A percentile compares a stretch with the other conserved stretches of the same genome.
Conservation (phyloP, 495 filamentous ascomycete genomes). For the Peziza echinospora region DNA sequence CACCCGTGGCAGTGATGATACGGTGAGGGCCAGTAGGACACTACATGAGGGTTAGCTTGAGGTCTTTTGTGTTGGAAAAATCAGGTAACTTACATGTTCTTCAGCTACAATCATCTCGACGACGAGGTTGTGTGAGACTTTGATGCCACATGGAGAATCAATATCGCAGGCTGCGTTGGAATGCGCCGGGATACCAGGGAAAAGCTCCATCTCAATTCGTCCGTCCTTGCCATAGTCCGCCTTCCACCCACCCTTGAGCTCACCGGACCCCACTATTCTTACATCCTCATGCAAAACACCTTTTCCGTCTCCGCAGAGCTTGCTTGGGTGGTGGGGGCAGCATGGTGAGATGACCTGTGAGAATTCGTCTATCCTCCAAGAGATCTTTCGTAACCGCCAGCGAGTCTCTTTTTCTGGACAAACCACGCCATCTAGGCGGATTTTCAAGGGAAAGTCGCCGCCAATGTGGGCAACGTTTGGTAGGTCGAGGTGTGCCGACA, state of each 20-base stretch:
- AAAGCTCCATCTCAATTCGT: slow-evolving; percentile 63
- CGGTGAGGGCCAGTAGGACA: slow-evolving; percentile 8
- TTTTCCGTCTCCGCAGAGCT: slow-evolving; percentile 46
- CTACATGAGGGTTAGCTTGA: slow-evolving; percentile 26
- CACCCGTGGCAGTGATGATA: slow-evolving; percentile 58
- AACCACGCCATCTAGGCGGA: slow-evolving; percentile 60
- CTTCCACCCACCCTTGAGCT: slow-evolving; percentile 84
- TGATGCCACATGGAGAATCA: slow-evolving; percentile 53
- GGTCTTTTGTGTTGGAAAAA: slow-evolving; percentile 19
- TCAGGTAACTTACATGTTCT: slow-evolving; percentile 28
- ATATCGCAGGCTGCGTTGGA: slow-evolving; percentile 55
- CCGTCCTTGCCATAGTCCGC: slow-evolving; percentile 62
- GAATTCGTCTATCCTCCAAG: slow-evolving; percentile 81
- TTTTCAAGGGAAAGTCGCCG: slow-evolving; percentile 53
- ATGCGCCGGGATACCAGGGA: slow-evolving; percentile 35
- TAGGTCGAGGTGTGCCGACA: slow-evolving; percentile 60
- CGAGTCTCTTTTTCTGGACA: slow-evolving; percentile 38
- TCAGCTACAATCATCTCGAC: slow-evolving; percentile 88
- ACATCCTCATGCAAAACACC: slow-evolving; percentile 58
- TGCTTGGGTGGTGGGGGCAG: slow-evolving; percentile 55
- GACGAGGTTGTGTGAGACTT: slow-evolving; percentile 62
- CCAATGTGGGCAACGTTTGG: slow-evolving; percentile 72
- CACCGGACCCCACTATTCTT: slow-evolving; percentile 49
- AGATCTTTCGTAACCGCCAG: slow-evolving; percentile 75
- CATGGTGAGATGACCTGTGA: slow-evolving; percentile 59